Conservation (phyloP, 192 early-diverging fungal genomes). For the Anaeromyces robustus region DNA sequence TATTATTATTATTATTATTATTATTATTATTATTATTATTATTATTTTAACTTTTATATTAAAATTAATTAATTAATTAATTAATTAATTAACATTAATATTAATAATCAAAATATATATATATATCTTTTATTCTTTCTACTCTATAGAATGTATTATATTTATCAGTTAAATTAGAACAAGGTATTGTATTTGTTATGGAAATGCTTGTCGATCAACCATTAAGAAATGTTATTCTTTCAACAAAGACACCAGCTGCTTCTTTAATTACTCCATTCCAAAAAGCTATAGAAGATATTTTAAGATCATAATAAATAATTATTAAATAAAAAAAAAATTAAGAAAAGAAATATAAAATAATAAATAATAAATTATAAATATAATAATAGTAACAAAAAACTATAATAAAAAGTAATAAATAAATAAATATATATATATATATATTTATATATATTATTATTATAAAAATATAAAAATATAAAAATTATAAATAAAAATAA, state of each 20-base stretch:
- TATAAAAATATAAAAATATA: too few relatives aligned
- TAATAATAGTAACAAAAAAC: too few relatives aligned
- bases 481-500: not conserved
- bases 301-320: not conserved
- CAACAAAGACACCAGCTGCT: not conserved
- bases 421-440: too few relatives aligned
- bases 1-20: not conserved
- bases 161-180: not conserved
- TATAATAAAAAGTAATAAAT: too few relatives aligned
- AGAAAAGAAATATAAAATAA: too few relatives aligned
- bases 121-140: not conserved
- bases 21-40: too few relatives aligned
- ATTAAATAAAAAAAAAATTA: not conserved
- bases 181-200: not conserved
- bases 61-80: too few relatives aligned
- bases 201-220: not conserved
- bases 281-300: not conserved
- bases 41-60: too few relatives aligned
- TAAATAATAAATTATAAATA: too few relatives aligned
- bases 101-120: too few relatives aligned
- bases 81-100: too few relatives aligned
- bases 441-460: too few relatives aligned
- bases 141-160: not conserved
- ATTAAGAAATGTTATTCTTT: not conserved
- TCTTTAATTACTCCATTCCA: not conserved